Evolutionary conservation across 164 flowering plant genomes (phyloP), one percentile per base, ranked within the genome.

Genomic region (Buxus sempervirens): DNA sequence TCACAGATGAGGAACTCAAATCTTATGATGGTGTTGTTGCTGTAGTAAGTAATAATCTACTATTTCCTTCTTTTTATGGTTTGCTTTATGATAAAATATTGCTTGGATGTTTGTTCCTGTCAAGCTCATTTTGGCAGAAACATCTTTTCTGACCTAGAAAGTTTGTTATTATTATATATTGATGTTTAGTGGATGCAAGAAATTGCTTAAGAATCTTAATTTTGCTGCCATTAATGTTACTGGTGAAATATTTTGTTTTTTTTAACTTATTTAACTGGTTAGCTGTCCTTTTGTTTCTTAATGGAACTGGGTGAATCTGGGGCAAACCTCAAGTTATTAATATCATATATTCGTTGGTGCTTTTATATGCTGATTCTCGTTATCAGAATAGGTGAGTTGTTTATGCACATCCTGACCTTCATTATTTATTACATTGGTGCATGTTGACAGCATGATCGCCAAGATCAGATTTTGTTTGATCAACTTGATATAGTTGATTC

Each of bases 11-110:
- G 65, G 96, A 95, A 69, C 93, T 95, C 22, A 77, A 73, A 62
- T 80, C 78, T 48, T 90, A 88, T 79, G 93, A 94, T 76, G 98
- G 98, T 74, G 88, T 86, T 78, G 66, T 91, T 49, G 84, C 87
- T 68, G 92, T 94, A 73, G 98, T 91, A 90, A 88, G 97, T 80
- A 7, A 38, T 63, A 36, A 54, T 38, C 32, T 76, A 56, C 59
- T 59, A 26, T 27, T n/a, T 14, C 24, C 18, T 54, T 19, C 55
- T 15, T 22, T 73, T 42, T 56, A 10, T 15, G 1, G 51, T 36
- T 27, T 24, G 38, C 19, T 64, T 36, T 58, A 28, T 24, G 54
- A 32, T 32, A 32, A 25, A 65, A 51, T 1, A 16, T 32, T 24
- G 60, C 27, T 65, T 42, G 49, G 25, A 24, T 25, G 5, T 18